A percentile compares a stretch with the other conserved stretches of the same genome.
Evolutionary conservation across 805 yeast genomes (phyloP).

Genomic region (Hyphopichia homilentoma): DNA sequence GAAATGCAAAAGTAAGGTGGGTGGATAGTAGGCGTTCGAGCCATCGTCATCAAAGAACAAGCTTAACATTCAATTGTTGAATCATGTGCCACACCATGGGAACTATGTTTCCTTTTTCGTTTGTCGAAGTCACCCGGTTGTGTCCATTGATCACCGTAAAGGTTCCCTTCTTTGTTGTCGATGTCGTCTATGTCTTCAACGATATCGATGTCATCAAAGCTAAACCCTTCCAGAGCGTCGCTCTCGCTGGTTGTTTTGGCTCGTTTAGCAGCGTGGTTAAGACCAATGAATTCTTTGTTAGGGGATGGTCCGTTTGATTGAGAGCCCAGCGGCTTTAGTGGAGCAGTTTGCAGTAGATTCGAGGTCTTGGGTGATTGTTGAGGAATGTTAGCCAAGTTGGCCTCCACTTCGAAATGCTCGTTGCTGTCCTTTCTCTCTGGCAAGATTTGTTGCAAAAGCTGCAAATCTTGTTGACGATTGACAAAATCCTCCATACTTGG

Average conservation of each 20-base stretch:
- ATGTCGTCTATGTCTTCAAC: conserved; percentile 13
- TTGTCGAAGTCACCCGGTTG: conserved; percentile 2
- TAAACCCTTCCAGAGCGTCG: conserved; percentile 2
- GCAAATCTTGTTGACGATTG: conserved; percentile 17
- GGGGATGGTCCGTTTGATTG: too few relatives aligned
- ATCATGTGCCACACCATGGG: conserved; percentile 17
- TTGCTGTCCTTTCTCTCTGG: too few relatives aligned
- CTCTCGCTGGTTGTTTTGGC: neutral
- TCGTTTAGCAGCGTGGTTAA: neutral
- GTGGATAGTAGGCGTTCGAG: too few relatives aligned
- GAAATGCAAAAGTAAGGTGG: too few relatives aligned
- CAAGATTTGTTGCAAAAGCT: conserved; percentile 14
- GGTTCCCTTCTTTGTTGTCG: conserved; percentile 15
- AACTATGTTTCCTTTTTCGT: conserved; percentile 7
- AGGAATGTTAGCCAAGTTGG: conserved; percentile 9
- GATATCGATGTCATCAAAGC: conserved; percentile 16
- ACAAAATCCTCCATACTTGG: conserved; percentile 28
- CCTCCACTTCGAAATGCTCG: too few relatives aligned
- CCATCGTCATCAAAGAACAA: too few relatives aligned
- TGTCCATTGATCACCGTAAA: conserved; percentile 15
- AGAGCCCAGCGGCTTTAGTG: too few relatives aligned
- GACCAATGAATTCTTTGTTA: too few relatives aligned
- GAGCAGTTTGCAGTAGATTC: too few relatives aligned
- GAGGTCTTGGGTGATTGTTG: neutral
- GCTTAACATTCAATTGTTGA: too few relatives aligned